Conservation (phyloP, 495 filamentous ascomycete genomes). For the Endocarpon pusillum region DNA sequence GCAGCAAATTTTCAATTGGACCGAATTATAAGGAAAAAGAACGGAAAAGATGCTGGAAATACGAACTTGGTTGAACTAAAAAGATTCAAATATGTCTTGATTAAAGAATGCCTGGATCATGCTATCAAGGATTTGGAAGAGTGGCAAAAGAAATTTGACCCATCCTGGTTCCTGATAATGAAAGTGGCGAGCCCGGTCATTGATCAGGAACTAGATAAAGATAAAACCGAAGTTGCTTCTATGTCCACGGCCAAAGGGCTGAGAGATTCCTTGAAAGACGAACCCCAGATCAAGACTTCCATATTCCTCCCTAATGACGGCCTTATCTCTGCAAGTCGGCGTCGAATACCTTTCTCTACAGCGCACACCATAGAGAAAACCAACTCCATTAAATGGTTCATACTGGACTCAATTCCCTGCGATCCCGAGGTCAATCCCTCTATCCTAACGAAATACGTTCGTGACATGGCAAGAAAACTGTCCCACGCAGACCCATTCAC, state of each 20-base stretch:
- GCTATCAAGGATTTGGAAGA: conserved; percentile 9
- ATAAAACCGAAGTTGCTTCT: conserved; percentile 1
- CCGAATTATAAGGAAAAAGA: conserved; percentile 9
- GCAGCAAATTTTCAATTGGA: conserved; percentile 12
- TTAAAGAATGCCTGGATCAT: conserved; percentile 6
- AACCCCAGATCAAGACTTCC: conserved; percentile 2
- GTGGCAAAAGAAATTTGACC: conserved; percentile 14
- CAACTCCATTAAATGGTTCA: conserved; percentile 4
- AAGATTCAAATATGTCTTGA: conserved; percentile 14
- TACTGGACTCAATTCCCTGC: conserved; percentile 8
- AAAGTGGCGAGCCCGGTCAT: conserved; percentile 6
- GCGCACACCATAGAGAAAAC: conserved; percentile 3
- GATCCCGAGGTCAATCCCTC: conserved; percentile 5
- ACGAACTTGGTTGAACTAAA: conserved; percentile 6
- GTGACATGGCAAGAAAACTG: conserved; percentile 24
- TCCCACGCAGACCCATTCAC: conserved; percentile 16
- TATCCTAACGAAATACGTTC: conserved; percentile 16
- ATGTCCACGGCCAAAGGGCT: conserved; percentile 2
- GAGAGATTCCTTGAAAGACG: conserved; percentile 4
- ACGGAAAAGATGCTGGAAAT: too few relatives aligned
- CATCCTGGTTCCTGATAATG: conserved; percentile 14
- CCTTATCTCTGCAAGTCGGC: conserved; percentile 2
- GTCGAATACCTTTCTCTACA: conserved; percentile 6
- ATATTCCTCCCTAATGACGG: conserved; percentile 11
- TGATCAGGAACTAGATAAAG: conserved; percentile 8